Percentiles rank a stretch among this genome's conserved stretches.
phyloP scores from a whole-genome alignment of 2,329 filamentous ascomycete genomes.

The Pseudocercospora ulei region DNA sequence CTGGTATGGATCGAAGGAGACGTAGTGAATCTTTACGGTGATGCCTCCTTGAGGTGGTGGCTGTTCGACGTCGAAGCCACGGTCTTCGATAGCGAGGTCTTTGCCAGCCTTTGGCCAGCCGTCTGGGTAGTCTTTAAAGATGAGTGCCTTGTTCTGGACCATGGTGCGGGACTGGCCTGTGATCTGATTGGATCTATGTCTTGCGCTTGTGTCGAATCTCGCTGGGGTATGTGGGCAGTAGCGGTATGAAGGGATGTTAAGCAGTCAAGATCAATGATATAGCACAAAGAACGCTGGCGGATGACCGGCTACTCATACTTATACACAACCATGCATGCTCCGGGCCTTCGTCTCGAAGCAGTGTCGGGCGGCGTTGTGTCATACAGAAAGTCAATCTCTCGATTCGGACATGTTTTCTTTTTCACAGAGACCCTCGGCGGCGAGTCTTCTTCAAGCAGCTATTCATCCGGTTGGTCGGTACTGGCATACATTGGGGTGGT shows the following conservation, averaged over 20 bases:
- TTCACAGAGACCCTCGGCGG: slow-evolving; percentile 14
- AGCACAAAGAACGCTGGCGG: background rate
- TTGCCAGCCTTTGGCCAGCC: slow-evolving; percentile 60
- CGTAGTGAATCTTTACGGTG: slow-evolving; percentile 59
- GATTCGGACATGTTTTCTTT: slow-evolving; percentile 5
- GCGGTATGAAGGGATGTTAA: too few relatives aligned
- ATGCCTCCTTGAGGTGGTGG: slow-evolving; percentile 56
- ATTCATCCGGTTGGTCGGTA: slow-evolving; percentile 6
- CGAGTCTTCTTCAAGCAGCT: slow-evolving; percentile 10
- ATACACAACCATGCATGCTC: background rate
- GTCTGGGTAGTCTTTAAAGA: slow-evolving; percentile 60
- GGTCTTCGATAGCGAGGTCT: slow-evolving; percentile 57
- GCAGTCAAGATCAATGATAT: background rate
- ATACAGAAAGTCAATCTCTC: background rate
- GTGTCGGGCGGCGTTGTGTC: slow-evolving; percentile 8
- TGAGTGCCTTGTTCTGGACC: slow-evolving; percentile 61
- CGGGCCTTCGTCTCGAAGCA: slow-evolving; percentile 2
- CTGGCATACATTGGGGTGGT: slow-evolving; percentile 4
- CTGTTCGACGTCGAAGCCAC: slow-evolving; percentile 57
- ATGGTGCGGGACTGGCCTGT: slow-evolving; percentile 37
- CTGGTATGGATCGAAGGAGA: slow-evolving; percentile 77
- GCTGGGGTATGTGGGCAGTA: background rate
- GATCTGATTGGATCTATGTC: too few relatives aligned
- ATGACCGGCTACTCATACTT: background rate
- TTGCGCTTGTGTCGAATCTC: too few relatives aligned